Evolutionary conservation across 2,329 filamentous ascomycete species (phyloP).

Genomic region (Aureobasidium sp.): DNA sequence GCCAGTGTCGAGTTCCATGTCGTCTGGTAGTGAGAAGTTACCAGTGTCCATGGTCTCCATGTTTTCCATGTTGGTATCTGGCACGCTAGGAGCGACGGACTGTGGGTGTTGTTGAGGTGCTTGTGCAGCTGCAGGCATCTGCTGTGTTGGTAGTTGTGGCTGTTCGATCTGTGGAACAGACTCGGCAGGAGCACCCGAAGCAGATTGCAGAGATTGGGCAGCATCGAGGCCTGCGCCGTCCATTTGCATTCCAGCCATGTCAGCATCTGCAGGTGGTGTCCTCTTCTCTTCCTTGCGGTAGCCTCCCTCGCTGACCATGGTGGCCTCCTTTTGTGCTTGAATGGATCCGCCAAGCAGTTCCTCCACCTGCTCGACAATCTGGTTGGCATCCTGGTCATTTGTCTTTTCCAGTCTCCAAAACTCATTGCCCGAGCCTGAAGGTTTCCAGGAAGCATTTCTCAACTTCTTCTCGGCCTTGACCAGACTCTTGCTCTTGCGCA

Average conservation of each 20-base stretch:
- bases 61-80: slow-evolving; percentile 13
- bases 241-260: slow-evolving; percentile 20
- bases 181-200: not conserved
- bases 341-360: slow-evolving; percentile 55
- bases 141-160: not conserved
- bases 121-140: not conserved
- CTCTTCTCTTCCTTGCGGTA: slow-evolving; percentile 23
- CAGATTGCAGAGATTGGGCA: slow-evolving; percentile 53
- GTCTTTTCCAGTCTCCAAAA: slow-evolving; percentile 51
- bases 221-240: slow-evolving; percentile 40
- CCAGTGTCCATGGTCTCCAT: slow-evolving; percentile 15
- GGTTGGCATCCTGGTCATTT: slow-evolving; percentile 53
- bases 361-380: slow-evolving; percentile 69
- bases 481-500: slow-evolving; percentile 59
- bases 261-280: slow-evolving; percentile 1
- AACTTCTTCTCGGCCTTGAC: slow-evolving; percentile 69
- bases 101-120: slow-evolving; percentile 7
- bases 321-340: slow-evolving; percentile 33
- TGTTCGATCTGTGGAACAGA: not conserved
- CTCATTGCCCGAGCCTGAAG: slow-evolving; percentile 47
- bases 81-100: not conserved
- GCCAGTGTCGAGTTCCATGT: slow-evolving; percentile 15
- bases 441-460: slow-evolving; percentile 52
- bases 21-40: slow-evolving; percentile 14
- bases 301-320: slow-evolving; percentile 26